Evolutionary conservation across 1,284 basidiomycete genomes (phyloP), one percentile per base, ranked within the genome.

Genomic region (Apiotrichum gamsii): DNA sequence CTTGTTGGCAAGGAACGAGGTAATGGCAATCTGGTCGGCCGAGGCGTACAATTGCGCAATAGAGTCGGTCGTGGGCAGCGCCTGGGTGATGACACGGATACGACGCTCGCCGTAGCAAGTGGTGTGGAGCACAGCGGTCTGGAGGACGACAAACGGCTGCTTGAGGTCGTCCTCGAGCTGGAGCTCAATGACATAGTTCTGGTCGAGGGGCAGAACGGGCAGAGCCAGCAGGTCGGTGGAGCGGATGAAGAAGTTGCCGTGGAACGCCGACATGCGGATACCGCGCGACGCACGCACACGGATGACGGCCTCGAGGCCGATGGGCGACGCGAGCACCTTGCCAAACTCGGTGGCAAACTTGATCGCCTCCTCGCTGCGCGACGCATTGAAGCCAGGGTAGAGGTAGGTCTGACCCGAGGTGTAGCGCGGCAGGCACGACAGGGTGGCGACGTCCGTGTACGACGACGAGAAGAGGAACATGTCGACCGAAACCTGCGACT

Each of bases 201-300:
- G 90, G 66, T 99, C 93, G 61, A 89, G 83, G 10, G 95, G 91
- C 15, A 98, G 94, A 15, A 91, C 86, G 2, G 95, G 94, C 79
- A 98, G 86, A 3, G 94, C 91, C 28, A 98, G 80, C 29, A 98
- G 78, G 74, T 99, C 95, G 28, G 94, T 97, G 11, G 93, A 96
- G 42, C 95, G 85, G 44, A 97, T 91, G 71, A 99, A 98, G 77
- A 98, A 98, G 78, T 98, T 98, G 59, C 95, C 95, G 64, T 98
- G 91, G 86, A 96, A 99, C 1, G 90, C 89, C 5, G 90, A 85
- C 85, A 97, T 91, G 49, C 95, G 85, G 47, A 99, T 77, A 50
- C 93, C 90, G 74, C 89, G 81, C 2, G 91, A 89, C 23, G 93
- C 91, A 56, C 95, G 90, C 29, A 98, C 88, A 70, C 95, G 88